Base-by-base conservation (phyloP, 108 stramenopile genomes). In the Skeletonema tropicum region DNA sequence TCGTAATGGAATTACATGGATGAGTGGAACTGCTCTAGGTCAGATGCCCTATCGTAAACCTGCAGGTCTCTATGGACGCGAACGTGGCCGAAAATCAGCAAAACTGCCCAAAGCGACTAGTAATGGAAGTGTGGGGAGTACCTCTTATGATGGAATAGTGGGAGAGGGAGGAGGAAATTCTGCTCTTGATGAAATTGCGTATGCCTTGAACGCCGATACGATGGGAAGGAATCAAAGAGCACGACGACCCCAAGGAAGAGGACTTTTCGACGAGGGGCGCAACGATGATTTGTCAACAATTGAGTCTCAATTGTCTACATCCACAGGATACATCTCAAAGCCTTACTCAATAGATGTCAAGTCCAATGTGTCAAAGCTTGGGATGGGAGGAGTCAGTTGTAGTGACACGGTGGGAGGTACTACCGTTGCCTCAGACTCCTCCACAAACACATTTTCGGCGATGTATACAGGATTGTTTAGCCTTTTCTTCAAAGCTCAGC, bases 371-470 rank as follows among this genome's bases (percentile, higher is more conserved):
- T 78, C 77, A 33, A 35, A 31, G 23, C 39, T 76, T 38, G 76
- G 68, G 45, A 70, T 78, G 55, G 77, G 77, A 66, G 77, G 77
- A 45, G 58, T 65, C 25, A 78, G 70, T 32, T 71, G 77, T 35
- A 58, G 55, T 39, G 77, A 57, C 41, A 66, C 71, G 38, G 66
- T 65, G 26, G 57, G 59, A 36, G 65, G 48, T 25, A 57, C n/a
- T 21, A 65, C 48, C 11, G 52, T 23, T 19, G 29, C 26, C 3
- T 67, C 78, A 5, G 66, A 68, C 17, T 69, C 76, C 3, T 48
- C 76, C 26, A 49, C 65, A n/a, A 64, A 36, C 23, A 55, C 77
- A 15, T 10, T 46, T 17, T 66, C 60, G 4, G 52, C 52, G 9
- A 21, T 79, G 5, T 59, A 67, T 17, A 25, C 52, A 52, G 36